These are phyloP conservation scores for Mrakia blollopis DNA, from an alignment of 768 basidiomycete genomes.

Conservation along the genomic window DNA sequence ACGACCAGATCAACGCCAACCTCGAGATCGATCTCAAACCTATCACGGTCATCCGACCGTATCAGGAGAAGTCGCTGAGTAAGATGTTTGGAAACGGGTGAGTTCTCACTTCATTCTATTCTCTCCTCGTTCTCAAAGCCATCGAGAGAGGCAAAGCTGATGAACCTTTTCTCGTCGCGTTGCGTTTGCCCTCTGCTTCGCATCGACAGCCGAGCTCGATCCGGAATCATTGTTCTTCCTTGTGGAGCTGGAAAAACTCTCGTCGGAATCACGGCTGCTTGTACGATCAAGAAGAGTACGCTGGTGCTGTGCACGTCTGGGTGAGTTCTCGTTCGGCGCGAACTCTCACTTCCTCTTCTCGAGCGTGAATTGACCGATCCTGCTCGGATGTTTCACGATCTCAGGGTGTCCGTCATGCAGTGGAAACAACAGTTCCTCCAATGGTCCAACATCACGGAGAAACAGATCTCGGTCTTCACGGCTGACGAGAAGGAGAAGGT, in stretches of 20 bases:
- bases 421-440: constrained; percentile 98
- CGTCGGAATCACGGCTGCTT: constrained; percentile 98
- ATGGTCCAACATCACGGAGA: constrained; percentile 96
- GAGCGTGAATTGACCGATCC: not conserved
- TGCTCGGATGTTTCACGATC: not conserved
- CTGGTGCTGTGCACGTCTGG: constrained; percentile 95
- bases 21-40: constrained; percentile 98
- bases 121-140: not conserved
- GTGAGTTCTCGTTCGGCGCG: constrained; percentile 52
- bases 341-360: not conserved
- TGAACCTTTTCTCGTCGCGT: not conserved
- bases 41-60: constrained; percentile 91
- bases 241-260: constrained; percentile 99
- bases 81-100: constrained; percentile 99
- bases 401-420: constrained; percentile 72
- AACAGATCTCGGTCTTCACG: constrained; percentile 94
- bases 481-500: constrained; percentile 96
- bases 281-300: constrained; percentile 98
- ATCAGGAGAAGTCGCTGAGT: constrained; percentile 95
- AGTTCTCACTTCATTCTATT: constrained; percentile 34
- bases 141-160: not conserved
- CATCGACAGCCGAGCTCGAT: constrained; percentile 82
- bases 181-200: constrained; percentile 11
- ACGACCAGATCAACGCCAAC: constrained; percentile 92
- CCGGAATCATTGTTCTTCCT: constrained; percentile 95